These are phyloP conservation scores for Vinca minor DNA, from an alignment of 257 asterid species.

Conservation along the genomic window DNA sequence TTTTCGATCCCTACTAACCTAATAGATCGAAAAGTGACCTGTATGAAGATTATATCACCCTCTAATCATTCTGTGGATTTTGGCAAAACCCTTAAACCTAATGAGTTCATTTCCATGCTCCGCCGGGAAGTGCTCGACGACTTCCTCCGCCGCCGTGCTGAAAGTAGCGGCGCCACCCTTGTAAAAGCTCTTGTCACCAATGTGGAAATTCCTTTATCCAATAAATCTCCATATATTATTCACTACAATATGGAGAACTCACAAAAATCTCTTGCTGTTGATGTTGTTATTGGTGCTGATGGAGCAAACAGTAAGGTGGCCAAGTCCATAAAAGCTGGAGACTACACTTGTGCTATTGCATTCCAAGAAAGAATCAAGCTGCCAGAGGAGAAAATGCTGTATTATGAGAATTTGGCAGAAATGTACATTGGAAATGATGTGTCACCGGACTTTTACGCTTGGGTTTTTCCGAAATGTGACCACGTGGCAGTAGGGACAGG, in stretches of 20 bases:
- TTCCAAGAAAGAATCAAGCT: constrained; percentile 59
- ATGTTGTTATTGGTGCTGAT: constrained; percentile 70
- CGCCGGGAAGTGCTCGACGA: constrained; percentile 80
- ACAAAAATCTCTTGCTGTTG: constrained; percentile 41
- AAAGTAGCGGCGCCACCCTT: constrained; percentile 47
- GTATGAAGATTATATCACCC: constrained; percentile 72
- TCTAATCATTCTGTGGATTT: constrained; percentile 68
- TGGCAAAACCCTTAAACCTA: constrained; percentile 52
- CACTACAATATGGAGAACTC: constrained; percentile 38
- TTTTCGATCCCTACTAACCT: constrained; percentile 58
- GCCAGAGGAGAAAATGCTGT: constrained; percentile 62
- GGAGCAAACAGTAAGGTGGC: constrained; percentile 88
- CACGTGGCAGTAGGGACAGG: constrained; percentile 90
- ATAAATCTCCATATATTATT: constrained; percentile 41
- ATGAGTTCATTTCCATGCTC: constrained; percentile 78
- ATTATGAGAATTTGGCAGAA: constrained; percentile 71
- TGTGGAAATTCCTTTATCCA: constrained; percentile 37
- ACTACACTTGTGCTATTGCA: constrained; percentile 66
- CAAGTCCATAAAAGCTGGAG: constrained; percentile 61
- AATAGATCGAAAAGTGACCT: constrained; percentile 66
- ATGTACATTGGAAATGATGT: constrained; percentile 74
- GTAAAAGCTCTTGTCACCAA: constrained; percentile 55
- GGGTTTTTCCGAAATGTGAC: constrained; percentile 90
- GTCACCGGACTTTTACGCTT: constrained; percentile 78
- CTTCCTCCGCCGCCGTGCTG: constrained; percentile 66